These are phyloP conservation scores for Nectriaceae sp. DNA, from an alignment of 2,329 filamentous ascomycete species.

Conservation along the genomic window DNA sequence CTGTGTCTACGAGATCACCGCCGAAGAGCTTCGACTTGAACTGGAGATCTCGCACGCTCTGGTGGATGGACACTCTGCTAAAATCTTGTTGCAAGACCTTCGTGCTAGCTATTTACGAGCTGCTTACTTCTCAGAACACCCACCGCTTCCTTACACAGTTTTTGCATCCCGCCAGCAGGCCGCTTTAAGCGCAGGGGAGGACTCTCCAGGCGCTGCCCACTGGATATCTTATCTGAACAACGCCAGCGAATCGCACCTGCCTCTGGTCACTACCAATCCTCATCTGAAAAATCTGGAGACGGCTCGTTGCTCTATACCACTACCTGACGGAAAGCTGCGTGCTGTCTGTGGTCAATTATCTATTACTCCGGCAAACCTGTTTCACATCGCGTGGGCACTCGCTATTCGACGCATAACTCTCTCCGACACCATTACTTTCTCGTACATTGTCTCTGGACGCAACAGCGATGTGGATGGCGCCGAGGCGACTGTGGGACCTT, in stretches of 20 bases:
- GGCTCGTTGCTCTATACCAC: neutral
- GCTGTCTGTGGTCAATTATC: neutral
- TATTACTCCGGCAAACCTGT: slow-evolving; percentile 3
- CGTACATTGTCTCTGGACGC: slow-evolving; percentile 4
- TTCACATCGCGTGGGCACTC: slow-evolving; percentile 1
- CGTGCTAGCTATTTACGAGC: neutral
- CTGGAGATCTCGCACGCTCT: slow-evolving; percentile 14
- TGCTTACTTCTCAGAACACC: slow-evolving; percentile 2
- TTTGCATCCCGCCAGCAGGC: slow-evolving; percentile 3
- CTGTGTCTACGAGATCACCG: neutral
- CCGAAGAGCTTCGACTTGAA: slow-evolving; percentile 1
- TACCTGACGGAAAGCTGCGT: neutral
- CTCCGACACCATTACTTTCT: slow-evolving; percentile 2
- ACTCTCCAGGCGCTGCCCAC: neutral
- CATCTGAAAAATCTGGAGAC: neutral
- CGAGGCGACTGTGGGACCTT: slow-evolving; percentile 1
- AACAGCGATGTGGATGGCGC: neutral
- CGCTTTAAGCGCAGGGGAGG: neutral
- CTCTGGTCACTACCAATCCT: slow-evolving; percentile 1
- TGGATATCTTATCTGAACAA: slow-evolving; percentile 7
- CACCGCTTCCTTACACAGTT: neutral
- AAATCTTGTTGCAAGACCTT: slow-evolving; percentile 9
- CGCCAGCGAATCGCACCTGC: slow-evolving; percentile 4
- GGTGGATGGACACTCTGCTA: slow-evolving; percentile 10
- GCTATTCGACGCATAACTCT: slow-evolving; percentile 3